Base-by-base conservation (phyloP, 805 yeast species). In the Saccharomyces eubayanus region DNA sequence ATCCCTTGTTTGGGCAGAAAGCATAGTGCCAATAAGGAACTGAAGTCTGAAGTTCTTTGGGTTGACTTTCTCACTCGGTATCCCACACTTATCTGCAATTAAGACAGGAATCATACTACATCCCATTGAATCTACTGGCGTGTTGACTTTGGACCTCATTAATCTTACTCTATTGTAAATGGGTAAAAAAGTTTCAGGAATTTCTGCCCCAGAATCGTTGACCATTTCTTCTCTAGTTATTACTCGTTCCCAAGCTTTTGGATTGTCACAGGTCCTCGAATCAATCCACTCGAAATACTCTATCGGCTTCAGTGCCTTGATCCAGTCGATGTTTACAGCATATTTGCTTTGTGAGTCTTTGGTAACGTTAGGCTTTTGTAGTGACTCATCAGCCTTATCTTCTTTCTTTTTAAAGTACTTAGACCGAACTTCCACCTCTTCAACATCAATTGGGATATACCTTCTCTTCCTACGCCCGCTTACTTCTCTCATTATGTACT, bases 71-170 rank as follows among this genome's bases (percentile, higher is more conserved):
- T 62, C 53, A 36, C 50, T 60, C 11, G 54, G 49, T 28, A 62
- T 62, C 28, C 65, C 68, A 51, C 65, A 72, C 31, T 62, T 36
- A 16, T 60, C 60, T 30, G 65, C 67, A 3, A 73, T 63, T 1
- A 75, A 71, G 20, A 72, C 70, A 0, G 82, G 82, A 9, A 80
- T 66, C 49, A 75, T 74, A 27, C 86, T 90, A 67, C 96, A 89
- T 5, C 97, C 97, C 79, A 88, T 82, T 0, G 83, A 76, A 65
- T 91, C 97, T 1, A 91, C 97, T 0, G 97, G 97, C 0, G 97
- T 82, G n/a, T 71, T 68, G 12, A 85, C 75, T 50, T 75, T 74
- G 3, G 76, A 60, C 55, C 97, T 75, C 94, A 89, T 87, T 24
- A 69, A 71, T 52, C 83, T 82, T 31, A 90, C 74, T 55, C 75